Conservation (phyloP, 371 early-diverging fungal species). For the Rhizoclosmatium hyalinum region DNA sequence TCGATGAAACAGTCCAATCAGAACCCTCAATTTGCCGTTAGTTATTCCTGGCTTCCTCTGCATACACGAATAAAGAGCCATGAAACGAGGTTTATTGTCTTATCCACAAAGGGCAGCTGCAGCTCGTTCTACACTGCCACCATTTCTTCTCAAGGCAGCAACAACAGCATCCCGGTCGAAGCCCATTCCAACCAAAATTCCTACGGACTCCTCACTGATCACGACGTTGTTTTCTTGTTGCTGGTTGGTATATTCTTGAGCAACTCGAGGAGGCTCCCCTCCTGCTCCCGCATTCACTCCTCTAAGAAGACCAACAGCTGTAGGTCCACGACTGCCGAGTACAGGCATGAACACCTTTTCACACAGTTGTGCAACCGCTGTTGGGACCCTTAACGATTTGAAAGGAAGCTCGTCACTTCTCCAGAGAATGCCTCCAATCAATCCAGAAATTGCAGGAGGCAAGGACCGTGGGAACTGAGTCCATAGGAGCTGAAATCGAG, state of each 20-base stretch:
- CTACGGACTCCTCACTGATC: constrained; percentile 36
- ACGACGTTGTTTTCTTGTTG: constrained; percentile 9
- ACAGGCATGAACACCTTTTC: constrained; percentile 27
- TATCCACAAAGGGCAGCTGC: constrained; percentile 34
- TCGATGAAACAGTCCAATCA: constrained; percentile 30
- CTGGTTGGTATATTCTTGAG: constrained; percentile 3
- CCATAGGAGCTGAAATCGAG: constrained; percentile 51
- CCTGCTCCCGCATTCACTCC: constrained; percentile 1
- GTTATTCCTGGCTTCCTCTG: neutral
- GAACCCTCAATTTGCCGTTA: neutral
- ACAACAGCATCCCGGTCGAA: constrained; percentile 55
- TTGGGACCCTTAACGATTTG: constrained; percentile 70
- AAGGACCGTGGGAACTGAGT: constrained; percentile 66
- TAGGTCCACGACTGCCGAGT: constrained; percentile 15
- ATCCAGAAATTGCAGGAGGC: constrained; percentile 63
- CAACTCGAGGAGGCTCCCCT: constrained; percentile 4
- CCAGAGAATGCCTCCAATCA: constrained; percentile 68
- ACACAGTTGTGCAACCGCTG: constrained; percentile 14
- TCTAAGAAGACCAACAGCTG: constrained; percentile 13
- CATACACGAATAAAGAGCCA: too few species aligned
- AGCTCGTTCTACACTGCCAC: constrained; percentile 39
- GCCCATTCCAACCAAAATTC: constrained; percentile 58
- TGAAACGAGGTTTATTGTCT: neutral
- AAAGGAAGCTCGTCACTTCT: constrained; percentile 66
- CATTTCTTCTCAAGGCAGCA: constrained; percentile 44